These are phyloP conservation scores for Stenogyne calaminthoides DNA, from an alignment of 305 asterid species.

Conservation along the genomic window DNA sequence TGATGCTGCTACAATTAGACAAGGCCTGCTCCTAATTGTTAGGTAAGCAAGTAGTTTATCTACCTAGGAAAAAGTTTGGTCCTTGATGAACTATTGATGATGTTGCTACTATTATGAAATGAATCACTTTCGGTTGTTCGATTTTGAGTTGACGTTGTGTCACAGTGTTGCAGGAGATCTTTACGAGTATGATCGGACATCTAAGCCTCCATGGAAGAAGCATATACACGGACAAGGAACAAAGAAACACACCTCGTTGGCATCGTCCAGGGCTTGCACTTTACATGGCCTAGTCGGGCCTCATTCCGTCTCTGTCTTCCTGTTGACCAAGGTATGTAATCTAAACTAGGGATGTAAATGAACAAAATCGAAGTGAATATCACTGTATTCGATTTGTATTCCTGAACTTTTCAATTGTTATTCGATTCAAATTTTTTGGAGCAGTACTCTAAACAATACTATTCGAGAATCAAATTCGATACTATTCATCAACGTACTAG, in stretches of 20 bases:
- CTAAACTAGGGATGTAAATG: neutral
- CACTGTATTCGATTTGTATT: too few species aligned
- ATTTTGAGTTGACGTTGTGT: slow-evolving; percentile 25
- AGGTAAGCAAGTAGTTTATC: slow-evolving; percentile 48
- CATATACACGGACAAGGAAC: slow-evolving; percentile 60
- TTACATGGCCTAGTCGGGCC: slow-evolving; percentile 50
- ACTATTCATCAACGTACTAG: too few species aligned
- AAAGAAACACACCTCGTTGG: slow-evolving; percentile 41
- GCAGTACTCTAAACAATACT: too few species aligned
- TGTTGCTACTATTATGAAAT: neutral
- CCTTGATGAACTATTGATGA: neutral
- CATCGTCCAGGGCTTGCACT: slow-evolving; percentile 52
- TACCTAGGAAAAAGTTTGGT: neutral
- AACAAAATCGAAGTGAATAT: too few species aligned
- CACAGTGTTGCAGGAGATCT: slow-evolving; percentile 82
- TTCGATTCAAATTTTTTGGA: too few species aligned
- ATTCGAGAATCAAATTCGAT: too few species aligned
- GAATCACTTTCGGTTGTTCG: neutral
- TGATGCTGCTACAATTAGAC: slow-evolving; percentile 53
- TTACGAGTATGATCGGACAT: slow-evolving; percentile 63
- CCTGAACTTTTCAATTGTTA: too few species aligned
- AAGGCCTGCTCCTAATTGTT: slow-evolving; percentile 58
- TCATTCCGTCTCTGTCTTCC: slow-evolving; percentile 61
- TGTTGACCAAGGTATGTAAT: slow-evolving; percentile 62
- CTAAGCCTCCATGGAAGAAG: slow-evolving; percentile 92